Evolutionary conservation across 306 rosid species (phyloP).

Genomic region (Purshia tridentata): DNA sequence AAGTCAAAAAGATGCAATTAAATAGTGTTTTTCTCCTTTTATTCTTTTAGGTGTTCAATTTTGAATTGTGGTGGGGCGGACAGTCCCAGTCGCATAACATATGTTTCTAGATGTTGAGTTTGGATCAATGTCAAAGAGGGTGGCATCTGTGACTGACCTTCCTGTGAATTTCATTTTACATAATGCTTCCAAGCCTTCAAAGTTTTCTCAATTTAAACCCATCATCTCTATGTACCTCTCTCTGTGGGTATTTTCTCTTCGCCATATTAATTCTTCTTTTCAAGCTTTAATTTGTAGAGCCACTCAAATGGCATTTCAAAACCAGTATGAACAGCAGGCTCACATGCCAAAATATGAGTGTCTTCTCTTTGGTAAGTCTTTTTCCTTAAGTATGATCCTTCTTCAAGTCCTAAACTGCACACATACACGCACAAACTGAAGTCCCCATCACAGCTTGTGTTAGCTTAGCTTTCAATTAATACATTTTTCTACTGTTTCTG

Average conservation of each 20-base stretch:
- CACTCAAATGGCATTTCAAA: conserved; percentile 15
- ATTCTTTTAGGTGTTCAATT: background rate
- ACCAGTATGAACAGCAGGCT: conserved; percentile 8
- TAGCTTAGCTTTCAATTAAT: background rate
- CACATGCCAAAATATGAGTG: conserved; percentile 28
- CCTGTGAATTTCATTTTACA: background rate
- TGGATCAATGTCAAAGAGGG: background rate
- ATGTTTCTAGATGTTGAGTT: conserved; percentile 4
- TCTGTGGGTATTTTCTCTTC: background rate
- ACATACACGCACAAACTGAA: background rate
- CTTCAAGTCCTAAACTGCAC: too few species aligned
- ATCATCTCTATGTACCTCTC: background rate
- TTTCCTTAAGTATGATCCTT: background rate
- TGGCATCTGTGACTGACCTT: background rate
- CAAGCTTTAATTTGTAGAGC: background rate
- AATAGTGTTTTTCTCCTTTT: background rate
- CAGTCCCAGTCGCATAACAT: background rate
- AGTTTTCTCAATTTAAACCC: background rate
- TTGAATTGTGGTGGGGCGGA: background rate
- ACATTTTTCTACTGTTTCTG: background rate
- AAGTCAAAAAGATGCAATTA: background rate
- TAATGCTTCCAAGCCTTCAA: background rate
- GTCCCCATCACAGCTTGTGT: background rate
- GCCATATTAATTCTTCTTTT: background rate
- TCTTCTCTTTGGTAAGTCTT: conserved; percentile 26